These are phyloP conservation scores for Cryptomeria japonica DNA, from an alignment of 75 land plant genomes.

Conservation along the genomic window DNA sequence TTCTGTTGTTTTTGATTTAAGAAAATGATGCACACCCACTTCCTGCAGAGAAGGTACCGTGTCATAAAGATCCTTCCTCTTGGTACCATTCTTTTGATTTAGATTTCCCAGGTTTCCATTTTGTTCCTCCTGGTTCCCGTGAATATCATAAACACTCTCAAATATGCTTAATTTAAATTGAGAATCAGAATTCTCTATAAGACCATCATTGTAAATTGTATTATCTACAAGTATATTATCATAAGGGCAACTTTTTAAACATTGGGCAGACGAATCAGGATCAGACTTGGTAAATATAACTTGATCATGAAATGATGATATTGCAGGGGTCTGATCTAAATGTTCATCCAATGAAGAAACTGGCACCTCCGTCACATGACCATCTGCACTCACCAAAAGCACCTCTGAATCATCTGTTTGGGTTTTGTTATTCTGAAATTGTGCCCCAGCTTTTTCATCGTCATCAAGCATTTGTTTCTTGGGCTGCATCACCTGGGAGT, in stretches of 20 bases:
- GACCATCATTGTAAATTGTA: not conserved
- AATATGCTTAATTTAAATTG: not conserved
- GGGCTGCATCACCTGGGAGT: not conserved
- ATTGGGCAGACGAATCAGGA: not conserved
- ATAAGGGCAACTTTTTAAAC: not conserved
- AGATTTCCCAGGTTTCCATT: not conserved
- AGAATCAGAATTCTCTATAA: not conserved
- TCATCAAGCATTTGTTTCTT: not conserved
- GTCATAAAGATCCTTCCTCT: not conserved
- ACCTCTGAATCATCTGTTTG: constrained; percentile 44
- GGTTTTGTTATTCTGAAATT: not conserved
- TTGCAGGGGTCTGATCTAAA: not conserved
- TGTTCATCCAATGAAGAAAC: constrained; percentile 31
- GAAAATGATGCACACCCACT: not conserved
- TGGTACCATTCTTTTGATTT: not conserved
- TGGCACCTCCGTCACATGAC: constrained; percentile 54
- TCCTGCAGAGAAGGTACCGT: not conserved
- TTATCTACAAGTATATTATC: not conserved
- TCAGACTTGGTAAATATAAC: not conserved
- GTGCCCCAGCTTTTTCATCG: not conserved
- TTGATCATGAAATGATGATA: not conserved
- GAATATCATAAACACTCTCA: not conserved
- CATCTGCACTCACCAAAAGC: constrained; percentile 62
- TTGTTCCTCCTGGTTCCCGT: not conserved
- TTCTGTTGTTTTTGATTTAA: not conserved